Conservation (phyloP, 2,329 filamentous ascomycete genomes). For the Boeremia exigua region DNA sequence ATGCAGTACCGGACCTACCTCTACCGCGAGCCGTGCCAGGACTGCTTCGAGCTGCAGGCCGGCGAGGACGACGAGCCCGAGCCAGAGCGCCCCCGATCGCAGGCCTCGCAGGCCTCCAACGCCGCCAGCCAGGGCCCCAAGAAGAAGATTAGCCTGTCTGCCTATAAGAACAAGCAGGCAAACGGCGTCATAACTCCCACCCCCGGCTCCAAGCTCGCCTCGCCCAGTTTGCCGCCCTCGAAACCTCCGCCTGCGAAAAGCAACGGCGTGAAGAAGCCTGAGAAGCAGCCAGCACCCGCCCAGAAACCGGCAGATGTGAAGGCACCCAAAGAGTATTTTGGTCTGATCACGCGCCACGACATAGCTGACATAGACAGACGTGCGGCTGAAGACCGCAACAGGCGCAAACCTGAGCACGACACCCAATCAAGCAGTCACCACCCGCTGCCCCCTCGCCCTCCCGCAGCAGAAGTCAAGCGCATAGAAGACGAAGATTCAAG, state of each 20-base stretch:
- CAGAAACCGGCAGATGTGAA: constrained; percentile 23
- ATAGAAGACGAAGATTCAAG: constrained; percentile 49
- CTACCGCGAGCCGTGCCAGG: constrained; percentile 61
- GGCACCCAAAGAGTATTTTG: constrained; percentile 29
- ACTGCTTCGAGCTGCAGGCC: constrained; percentile 56
- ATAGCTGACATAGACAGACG: constrained; percentile 31
- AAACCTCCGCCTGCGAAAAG: constrained; percentile 28
- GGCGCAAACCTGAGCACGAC: constrained; percentile 25
- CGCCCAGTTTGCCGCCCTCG: constrained; percentile 32
- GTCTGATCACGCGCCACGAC: not conserved
- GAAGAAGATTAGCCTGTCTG: constrained; percentile 68
- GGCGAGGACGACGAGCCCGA: constrained; percentile 61
- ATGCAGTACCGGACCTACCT: constrained; percentile 69
- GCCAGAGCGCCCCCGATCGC: constrained; percentile 48
- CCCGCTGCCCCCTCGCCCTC: constrained; percentile 22
- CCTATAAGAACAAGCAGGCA: constrained; percentile 64
- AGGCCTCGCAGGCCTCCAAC: constrained; percentile 32
- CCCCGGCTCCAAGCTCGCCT: constrained; percentile 40
- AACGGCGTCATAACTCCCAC: constrained; percentile 39
- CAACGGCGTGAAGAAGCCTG: constrained; percentile 36
- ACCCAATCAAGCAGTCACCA: constrained; percentile 17
- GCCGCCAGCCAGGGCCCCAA: constrained; percentile 55
- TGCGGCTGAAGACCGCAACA: constrained; percentile 21
- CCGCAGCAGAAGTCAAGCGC: constrained; percentile 33
- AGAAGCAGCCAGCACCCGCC: constrained; percentile 22